Evolutionary conservation across 345 rosid species (phyloP), one percentile per base, ranked within the genome.

Genomic region (Nephelium lappaceum): DNA sequence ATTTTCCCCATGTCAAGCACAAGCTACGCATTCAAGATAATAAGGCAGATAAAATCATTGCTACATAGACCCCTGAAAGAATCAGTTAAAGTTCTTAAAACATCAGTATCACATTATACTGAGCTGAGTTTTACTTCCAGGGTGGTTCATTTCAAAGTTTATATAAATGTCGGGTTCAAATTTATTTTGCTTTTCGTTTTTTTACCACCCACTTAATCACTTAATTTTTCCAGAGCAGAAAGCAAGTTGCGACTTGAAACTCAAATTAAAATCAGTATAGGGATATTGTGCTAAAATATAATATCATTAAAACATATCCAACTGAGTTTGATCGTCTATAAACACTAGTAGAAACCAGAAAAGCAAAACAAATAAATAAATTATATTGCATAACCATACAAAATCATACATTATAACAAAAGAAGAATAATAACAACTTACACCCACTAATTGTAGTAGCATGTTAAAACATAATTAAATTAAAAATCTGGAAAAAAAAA

Each of bases 371-470:
- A 16, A 38, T 18, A 66, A 66, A 66, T 14, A 18, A 12, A 16
- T 5, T 24, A 12, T 21, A 14, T 64, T 14, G 72, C 27, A 42
- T 8, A 68, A 21, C 53, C 0, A 21, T 21, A 68, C 51, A 68
- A 42, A 68, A 21, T 10, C 72, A 42, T 36, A 53, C 47, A 69
- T 11, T 45, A 16, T 49, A 31, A 57, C 31, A 51, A 36, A 19
- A 71, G 24, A 71, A 51, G 23, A 38, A 72, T 25, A 31, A 72
- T 38, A 72, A 72, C n/a, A 72, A 39, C 38, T 71, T 16, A 27
- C 27, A 49, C 62, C 5, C 74, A 27, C 24, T 25, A 49, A 14
- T 31, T 6, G 53, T 24, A 24, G 15, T 11, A 27, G 53, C 62
- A 4, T 0, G 31, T 69, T 6, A 57, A 57, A 2, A 18, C 31